phyloP scores from a whole-genome alignment of 345 rosid species.

The Abelmoschus esculentus region DNA sequence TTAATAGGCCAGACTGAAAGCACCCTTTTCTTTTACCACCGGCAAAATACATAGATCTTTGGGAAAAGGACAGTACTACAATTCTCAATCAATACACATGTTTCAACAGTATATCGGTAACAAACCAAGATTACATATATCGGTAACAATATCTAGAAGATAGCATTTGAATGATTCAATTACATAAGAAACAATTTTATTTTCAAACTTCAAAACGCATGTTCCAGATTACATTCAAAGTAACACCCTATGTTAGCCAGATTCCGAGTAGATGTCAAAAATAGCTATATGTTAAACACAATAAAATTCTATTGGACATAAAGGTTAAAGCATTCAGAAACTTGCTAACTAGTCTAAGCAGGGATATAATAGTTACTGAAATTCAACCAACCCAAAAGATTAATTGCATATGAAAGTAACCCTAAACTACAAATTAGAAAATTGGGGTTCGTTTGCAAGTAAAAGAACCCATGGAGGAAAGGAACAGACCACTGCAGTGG shows the following conservation, averaged over 20 bases:
- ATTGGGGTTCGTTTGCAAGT: neutral
- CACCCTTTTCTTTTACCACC: neutral
- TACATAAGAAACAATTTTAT: neutral
- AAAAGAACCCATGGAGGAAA: neutral
- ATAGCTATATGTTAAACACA: neutral
- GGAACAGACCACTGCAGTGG: conserved; percentile 72
- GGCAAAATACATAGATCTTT: neutral
- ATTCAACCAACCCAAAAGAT: neutral
- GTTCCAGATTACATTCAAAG: neutral
- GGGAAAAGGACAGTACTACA: neutral
- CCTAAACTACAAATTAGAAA: neutral
- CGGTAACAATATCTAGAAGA: neutral
- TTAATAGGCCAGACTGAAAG: neutral
- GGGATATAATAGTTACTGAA: neutral
- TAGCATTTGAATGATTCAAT: neutral
- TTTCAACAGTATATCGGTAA: neutral
- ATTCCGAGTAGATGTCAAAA: neutral
- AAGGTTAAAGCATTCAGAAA: neutral
- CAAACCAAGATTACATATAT: neutral
- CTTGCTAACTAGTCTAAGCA: neutral
- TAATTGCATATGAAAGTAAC: neutral
- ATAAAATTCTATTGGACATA: too few relatives aligned
- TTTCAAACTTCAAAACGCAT: neutral
- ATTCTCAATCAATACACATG: neutral
- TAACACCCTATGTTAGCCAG: neutral